Base-by-base conservation (phyloP, 2,329 filamentous ascomycete genomes). In the Geosmithia flava region DNA sequence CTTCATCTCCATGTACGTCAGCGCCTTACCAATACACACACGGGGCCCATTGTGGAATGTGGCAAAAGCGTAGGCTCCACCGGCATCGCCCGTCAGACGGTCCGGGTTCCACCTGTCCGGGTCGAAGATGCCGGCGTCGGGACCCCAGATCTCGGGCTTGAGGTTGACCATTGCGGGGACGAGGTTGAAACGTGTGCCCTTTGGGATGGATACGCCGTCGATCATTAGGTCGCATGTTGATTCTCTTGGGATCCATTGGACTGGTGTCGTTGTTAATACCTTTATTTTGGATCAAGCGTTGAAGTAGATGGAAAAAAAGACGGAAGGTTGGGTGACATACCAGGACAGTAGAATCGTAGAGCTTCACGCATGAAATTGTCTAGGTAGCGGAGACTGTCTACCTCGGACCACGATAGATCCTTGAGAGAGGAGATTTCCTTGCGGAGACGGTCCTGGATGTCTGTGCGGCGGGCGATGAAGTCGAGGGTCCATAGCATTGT, bases 281-380 rank as follows among this genome's bases (percentile, higher is more conserved):
- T n/a, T n/a, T n/a, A n/a, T n/a, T n/a, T n/a, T n/a, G 23, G 8
- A 27, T 27, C 23, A 8, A 27, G 23, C 4, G 23, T 5, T 19
- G n/a, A 42, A 42, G 7, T 8, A 27, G 23, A 8, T 8, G 8
- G 23, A 27, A 8, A 27, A 8, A 8, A 8, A 27, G 23, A 27
- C 4, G 17, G 20, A 54, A 47, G 44, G 1, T 7, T 3, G 33
- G 10, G 2, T 15, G 33, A 42, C 55, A 51, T 50, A 58, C 58
- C 54, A 2, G 70, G 67, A 3, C 67, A 60, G 51, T 65, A 68
- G 42, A 69, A 58, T 2, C 71, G 63, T 37, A 74, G 52, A 3
- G 67, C 58, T 55, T 74, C 71, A 33, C 57, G 67, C 52, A 66
- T 59, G 45, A 74, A 64, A 48, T 69, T 67, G 52, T 67, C 61